A percentile compares a stretch with the other conserved stretches of the same genome.
Conservation (phyloP, 305 asterid genomes). For the Lippia alba region DNA sequence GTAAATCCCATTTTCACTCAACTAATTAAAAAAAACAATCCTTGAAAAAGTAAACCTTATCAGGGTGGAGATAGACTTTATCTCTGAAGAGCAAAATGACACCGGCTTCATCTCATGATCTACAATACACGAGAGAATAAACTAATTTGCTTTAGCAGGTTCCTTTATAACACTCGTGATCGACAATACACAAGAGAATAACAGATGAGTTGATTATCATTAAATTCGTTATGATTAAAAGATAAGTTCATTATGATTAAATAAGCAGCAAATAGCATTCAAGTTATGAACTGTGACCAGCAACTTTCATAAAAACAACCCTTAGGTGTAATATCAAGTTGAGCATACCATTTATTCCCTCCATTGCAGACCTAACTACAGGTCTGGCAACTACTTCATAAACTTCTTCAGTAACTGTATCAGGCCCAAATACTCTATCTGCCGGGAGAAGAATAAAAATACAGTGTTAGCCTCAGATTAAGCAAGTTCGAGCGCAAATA, state of each 20-base stretch:
- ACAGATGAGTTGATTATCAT: no score
- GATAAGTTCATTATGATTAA: constrained; percentile 29
- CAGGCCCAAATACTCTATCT: constrained; percentile 93
- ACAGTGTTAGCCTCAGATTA: constrained; percentile 5
- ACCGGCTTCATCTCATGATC: no score
- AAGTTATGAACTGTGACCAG: constrained; percentile 20
- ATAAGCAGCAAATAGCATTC: constrained; percentile 17
- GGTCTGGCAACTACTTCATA: constrained; percentile 97
- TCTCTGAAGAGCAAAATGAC: no score
- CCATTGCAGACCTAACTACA: constrained; percentile 97
- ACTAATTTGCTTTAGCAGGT: constrained; percentile 14
- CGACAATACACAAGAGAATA: no score
- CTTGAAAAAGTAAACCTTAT: constrained; percentile 56
- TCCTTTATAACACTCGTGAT: constrained; percentile 8
- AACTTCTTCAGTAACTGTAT: constrained; percentile 82
- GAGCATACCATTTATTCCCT: constrained; percentile 88
- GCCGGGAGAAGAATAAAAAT: constrained; percentile 34
- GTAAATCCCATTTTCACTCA: constrained; percentile 4
- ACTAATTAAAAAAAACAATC: constrained; percentile 1
- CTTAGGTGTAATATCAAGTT: constrained; percentile 20
- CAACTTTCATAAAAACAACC: constrained; percentile 6
- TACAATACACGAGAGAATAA: no score
- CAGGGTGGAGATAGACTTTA: constrained; percentile 89
- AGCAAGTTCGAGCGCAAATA: no score
- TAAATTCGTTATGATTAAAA: not conserved